Conservation (phyloP, 176 grass and related monocot genomes). For the Themeda triandra region DNA sequence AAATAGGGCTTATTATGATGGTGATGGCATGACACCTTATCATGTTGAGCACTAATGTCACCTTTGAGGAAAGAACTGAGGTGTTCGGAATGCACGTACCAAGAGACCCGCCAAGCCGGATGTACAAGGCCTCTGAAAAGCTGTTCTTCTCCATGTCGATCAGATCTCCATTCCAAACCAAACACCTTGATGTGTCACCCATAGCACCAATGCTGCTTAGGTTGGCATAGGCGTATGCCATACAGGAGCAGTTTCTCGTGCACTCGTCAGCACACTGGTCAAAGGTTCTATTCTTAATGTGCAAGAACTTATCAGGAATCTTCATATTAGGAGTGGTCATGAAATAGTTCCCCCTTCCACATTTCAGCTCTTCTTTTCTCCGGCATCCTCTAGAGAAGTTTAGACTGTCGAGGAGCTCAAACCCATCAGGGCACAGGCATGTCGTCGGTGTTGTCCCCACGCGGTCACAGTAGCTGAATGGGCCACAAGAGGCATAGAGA, state of each 20-base stretch:
- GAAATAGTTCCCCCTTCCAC: background rate
- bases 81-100: slow-evolving; percentile 1
- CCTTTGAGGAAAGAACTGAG: background rate
- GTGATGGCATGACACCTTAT: no score
- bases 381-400: background rate
- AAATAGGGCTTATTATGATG: no score
- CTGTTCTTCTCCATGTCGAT: slow-evolving; percentile 5
- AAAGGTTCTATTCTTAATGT: slow-evolving; percentile 17
- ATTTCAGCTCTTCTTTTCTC: background rate
- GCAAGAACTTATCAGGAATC: background rate
- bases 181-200: slow-evolving; percentile 17
- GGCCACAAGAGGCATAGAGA: slow-evolving; percentile 26
- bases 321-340: background rate
- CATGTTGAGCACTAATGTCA: background rate
- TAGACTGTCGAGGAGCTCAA: background rate
- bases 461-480: slow-evolving; percentile 31
- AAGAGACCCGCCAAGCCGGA: slow-evolving; percentile 27
- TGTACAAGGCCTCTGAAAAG: slow-evolving; percentile 29
- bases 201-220: background rate
- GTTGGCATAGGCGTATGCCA: slow-evolving; percentile 23
- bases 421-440: slow-evolving; percentile 44
- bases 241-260: slow-evolving; percentile 45
- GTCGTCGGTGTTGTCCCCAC: background rate
- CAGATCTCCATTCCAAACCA: slow-evolving; percentile 51
- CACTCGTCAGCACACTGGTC: slow-evolving; percentile 38